Conservation (phyloP, 1,139 yeast genomes). For the Spathaspora sp. region DNA sequence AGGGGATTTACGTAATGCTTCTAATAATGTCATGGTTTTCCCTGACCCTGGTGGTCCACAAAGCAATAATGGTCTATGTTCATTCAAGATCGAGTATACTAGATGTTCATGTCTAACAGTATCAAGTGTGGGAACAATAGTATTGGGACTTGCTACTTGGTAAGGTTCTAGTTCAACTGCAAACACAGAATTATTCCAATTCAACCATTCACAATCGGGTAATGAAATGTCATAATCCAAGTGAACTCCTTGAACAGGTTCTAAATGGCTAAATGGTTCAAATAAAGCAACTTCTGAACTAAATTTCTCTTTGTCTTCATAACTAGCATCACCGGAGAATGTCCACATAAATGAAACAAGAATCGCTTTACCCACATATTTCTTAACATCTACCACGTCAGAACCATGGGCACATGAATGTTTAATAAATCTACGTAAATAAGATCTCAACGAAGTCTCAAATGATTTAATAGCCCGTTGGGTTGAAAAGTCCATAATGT, state of each 20-base stretch:
- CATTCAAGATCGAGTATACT: slow-evolving; percentile 56
- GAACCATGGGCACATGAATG: slow-evolving; percentile 14
- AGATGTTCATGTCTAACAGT: slow-evolving; percentile 68
- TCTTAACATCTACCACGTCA: slow-evolving; percentile 20
- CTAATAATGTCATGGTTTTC: slow-evolving; percentile 85
- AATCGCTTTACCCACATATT: slow-evolving; percentile 38
- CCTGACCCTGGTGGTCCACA: slow-evolving; percentile 99
- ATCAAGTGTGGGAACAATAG: slow-evolving; percentile 78
- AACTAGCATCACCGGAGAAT: slow-evolving; percentile 59
- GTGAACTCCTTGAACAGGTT: slow-evolving; percentile 13
- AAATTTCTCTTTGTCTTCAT: slow-evolving; percentile 41
- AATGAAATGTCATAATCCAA: slow-evolving; percentile 49
- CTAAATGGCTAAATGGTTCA: slow-evolving; percentile 17
- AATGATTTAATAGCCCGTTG: slow-evolving; percentile 42
- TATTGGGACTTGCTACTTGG: slow-evolving; percentile 59
- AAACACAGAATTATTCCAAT: slow-evolving; percentile 47
- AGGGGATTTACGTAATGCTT: slow-evolving; percentile 61
- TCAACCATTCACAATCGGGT: slow-evolving; percentile 51
- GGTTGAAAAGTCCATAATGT: slow-evolving; percentile 53
- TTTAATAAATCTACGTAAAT: slow-evolving; percentile 19
- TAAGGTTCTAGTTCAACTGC: slow-evolving; percentile 57
- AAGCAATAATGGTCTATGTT: slow-evolving; percentile 62
- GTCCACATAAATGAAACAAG: slow-evolving; percentile 63
- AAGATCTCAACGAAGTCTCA: slow-evolving; percentile 26
- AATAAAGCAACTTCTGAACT: slow-evolving; percentile 26